Base-by-base conservation (phyloP, 352 stramenopile species). In the Elongisporangium prolatum region DNA sequence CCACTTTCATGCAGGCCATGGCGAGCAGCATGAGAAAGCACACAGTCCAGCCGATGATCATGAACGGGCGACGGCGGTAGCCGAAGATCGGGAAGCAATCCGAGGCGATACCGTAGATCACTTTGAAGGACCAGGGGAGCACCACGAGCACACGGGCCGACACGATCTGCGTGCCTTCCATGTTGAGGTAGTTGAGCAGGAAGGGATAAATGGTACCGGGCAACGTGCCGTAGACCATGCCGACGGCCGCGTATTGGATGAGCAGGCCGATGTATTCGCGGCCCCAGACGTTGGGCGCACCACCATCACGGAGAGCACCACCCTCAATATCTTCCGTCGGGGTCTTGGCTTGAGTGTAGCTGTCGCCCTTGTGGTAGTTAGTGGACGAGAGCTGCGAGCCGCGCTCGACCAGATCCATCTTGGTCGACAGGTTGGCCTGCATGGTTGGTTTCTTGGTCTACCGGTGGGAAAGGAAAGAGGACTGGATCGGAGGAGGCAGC, bases 171-270 rank as follows among this genome's bases (percentile, higher is more conserved):
- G 85, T 83, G 49, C 80, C 80, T 52, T 88, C 75, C 63, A 90
- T 70, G 34, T 82, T 69, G 52, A 90, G 52, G 56, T 90, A 93
- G 64, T 84, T 84, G 61, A 88, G 85, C 18, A 94, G 57, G 34
- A 92, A 81, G 16, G 82, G 82, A 52, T 92, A 93, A 21, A 87
- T 63, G 0, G 72, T 84, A n/a, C 75, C 61, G 9, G 77, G 72
- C 8, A 91, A 57, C 21, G 73, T 65, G 20, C 81, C 80, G 54
- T 80, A 87, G 28, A 91, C 48, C 37, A 93, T 56, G 3, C 81
- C 80, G 3, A 93, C 72, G 17, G 71, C 66, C 34, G 72, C 76
- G 61, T 93, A 93, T 54, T 93, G 81, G 5, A 80, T 68, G 4
- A 93, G 61, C 17, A 93, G 50, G 10, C 75, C 81, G 49, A 88